These are phyloP conservation scores for Sarcomyxa edulis DNA, from an alignment of 768 basidiomycete species.

Conservation along the genomic window DNA sequence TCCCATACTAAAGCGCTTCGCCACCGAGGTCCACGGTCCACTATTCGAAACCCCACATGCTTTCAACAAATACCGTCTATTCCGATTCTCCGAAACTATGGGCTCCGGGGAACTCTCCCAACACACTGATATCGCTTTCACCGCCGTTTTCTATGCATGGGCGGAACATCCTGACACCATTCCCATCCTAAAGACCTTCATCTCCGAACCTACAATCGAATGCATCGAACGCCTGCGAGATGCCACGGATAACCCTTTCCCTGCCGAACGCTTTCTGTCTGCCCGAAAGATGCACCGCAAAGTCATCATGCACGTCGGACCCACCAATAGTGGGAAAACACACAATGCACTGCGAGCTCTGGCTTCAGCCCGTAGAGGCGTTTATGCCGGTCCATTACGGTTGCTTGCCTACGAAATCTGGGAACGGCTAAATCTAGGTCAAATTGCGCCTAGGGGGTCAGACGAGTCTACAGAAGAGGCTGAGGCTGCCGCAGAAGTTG, in stretches of 20 bases:
- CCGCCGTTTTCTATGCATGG: conserved; percentile 55
- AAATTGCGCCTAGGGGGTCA: conserved; percentile 71
- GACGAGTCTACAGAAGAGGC: conserved; percentile 22
- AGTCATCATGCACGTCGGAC: conserved; percentile 93
- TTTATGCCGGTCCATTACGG: conserved; percentile 89
- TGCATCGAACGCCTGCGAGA: conserved; percentile 29
- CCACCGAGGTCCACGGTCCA: conserved; percentile 30
- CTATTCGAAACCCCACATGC: conserved; percentile 19
- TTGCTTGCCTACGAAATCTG: conserved; percentile 95
- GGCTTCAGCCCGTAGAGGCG: conserved; percentile 64
- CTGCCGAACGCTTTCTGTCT: conserved; percentile 39
- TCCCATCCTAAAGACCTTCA: conserved; percentile 15
- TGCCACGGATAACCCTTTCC: conserved; percentile 37
- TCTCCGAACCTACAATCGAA: conserved; percentile 28
- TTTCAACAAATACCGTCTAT: conserved; percentile 31
- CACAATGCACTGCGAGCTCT: conserved; percentile 88
- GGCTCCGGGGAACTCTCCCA: conserved; percentile 17
- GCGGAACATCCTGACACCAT: conserved; percentile 29
- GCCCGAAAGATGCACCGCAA: conserved; percentile 66
- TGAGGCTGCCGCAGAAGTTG: conserved; percentile 13
- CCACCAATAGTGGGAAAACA: conserved; percentile 97
- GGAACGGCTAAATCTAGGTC: conserved; percentile 85
- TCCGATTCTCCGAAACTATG: conserved; percentile 34
- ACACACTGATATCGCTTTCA: conserved; percentile 43
- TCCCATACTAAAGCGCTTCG: conserved; percentile 38